Conservation (phyloP, 306 rosid species). For the Cyclanthera cordifolia region DNA sequence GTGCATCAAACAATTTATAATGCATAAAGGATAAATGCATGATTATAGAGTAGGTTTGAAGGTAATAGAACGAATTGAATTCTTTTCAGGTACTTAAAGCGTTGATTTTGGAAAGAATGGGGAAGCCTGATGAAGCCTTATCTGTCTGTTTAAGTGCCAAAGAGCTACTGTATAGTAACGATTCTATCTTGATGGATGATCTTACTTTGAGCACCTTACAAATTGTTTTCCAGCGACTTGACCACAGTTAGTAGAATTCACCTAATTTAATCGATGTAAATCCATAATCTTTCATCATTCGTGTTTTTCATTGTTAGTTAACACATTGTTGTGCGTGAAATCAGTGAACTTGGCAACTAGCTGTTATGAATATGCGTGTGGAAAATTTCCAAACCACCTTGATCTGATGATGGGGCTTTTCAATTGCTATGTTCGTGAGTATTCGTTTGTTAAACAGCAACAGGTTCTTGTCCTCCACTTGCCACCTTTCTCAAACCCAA, state of each 20-base stretch:
- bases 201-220: conserved; percentile 93
- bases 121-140: conserved; percentile 67
- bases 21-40: background rate
- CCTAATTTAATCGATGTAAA: conserved; percentile 11
- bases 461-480: conserved; percentile 45
- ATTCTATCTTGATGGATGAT: conserved; percentile 67
- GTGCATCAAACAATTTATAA: background rate
- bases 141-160: conserved; percentile 58
- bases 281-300: background rate
- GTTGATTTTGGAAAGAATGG: conserved; percentile 80
- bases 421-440: conserved; percentile 90
- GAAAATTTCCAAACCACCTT: conserved; percentile 57
- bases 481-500: background rate
- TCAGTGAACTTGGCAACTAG: conserved; percentile 86
- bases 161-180: conserved; percentile 45
- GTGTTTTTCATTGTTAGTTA: conserved; percentile 13
- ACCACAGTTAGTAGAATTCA: conserved; percentile 44
- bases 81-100: conserved; percentile 75
- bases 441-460: conserved; percentile 94
- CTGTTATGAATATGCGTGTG: conserved; percentile 86
- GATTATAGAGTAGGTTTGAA: background rate
- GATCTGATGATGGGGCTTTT: conserved; percentile 88
- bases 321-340: conserved; percentile 15
- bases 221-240: conserved; percentile 79
- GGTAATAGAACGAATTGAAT: background rate